Base-by-base conservation (phyloP, 257 asterid genomes). In the Solanum paucissectum region DNA sequence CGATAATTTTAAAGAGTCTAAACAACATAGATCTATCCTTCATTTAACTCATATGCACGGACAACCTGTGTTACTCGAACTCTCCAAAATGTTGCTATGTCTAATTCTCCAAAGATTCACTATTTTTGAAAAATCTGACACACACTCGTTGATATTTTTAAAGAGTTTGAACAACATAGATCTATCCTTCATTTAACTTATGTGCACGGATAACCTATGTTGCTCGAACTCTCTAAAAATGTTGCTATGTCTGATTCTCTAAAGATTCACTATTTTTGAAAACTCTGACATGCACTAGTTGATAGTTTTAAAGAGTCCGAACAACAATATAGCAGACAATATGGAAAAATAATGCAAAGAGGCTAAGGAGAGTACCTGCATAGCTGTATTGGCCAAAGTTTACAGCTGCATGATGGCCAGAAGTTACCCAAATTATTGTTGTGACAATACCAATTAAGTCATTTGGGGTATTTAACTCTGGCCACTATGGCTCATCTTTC, bases 401-500 rank as follows among this genome's bases (percentile, higher is more conserved):
- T 0, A 95, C 98, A 0, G 98, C 98, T 10, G 99, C 95, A 82
- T 94, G 99, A 88, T 94, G 98, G 1, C 94, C 98, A 1, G 98
- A 94, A 37, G 94, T 32, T 13, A 92, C 92, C 99, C 99, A 96
- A 11, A 92, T 89, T 12, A 96, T 95, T 18, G 92, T 95, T 4
- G 96, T 94, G 10, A 94, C 6, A 14, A 94, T 94, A 55, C 89
- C 91, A 16, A 94, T 90, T 1, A 96, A 88, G 83, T 93, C 95
- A 0, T 88, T 71, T 0, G 91, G 88, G 1, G 96, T 92, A 9
- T 92, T 89, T 2, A 95, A 88, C 8, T 87, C 84, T 6, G 98
- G 99, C 99, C 98, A 96, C 97, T 98, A 94, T 0, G 94, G 90
- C 55, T 92, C 95, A 23, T 95, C 94, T 38, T 92, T 94, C 90